Conservation (phyloP, 1,284 basidiomycete genomes). For the Marasmius sp. region DNA sequence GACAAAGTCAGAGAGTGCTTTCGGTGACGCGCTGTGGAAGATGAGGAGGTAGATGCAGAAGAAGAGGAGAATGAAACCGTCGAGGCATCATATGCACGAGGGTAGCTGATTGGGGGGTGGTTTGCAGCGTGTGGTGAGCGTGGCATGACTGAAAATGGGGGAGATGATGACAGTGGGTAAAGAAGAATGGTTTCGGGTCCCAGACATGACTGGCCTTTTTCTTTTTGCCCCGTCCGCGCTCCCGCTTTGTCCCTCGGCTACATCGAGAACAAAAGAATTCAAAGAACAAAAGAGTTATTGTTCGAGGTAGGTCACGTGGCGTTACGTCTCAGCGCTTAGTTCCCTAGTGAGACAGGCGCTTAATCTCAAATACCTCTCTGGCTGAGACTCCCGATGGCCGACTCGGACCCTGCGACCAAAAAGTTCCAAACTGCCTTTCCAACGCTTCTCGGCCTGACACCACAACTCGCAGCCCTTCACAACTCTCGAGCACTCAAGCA, state of each 20-base stretch:
- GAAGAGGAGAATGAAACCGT: background rate
- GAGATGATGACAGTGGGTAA: constrained; percentile 24
- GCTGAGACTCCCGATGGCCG: constrained; percentile 20
- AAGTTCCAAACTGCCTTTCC: constrained; percentile 51
- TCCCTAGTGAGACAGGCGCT: background rate
- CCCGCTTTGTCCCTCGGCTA: constrained; percentile 5
- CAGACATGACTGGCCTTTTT: constrained; percentile 16
- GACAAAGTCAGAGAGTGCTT: constrained; percentile 38
- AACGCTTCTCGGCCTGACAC: constrained; percentile 47
- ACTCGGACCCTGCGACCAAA: constrained; percentile 30
- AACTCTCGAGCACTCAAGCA: constrained; percentile 14
- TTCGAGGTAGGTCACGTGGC: background rate
- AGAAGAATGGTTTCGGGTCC: constrained; percentile 3
- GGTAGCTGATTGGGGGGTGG: constrained; percentile 17
- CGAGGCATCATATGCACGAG: constrained; percentile 14
- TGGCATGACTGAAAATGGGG: constrained; percentile 26
- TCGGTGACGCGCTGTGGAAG: constrained; percentile 15
- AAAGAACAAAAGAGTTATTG: background rate
- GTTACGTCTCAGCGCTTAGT: background rate
- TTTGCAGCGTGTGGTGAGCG: constrained; percentile 23
- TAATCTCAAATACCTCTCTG: background rate
- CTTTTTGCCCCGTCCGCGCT: background rate
- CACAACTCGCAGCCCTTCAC: constrained; percentile 61
- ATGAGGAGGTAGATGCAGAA: constrained; percentile 8
- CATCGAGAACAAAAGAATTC: constrained; percentile 7